Percentiles rank a stretch among this genome's conserved stretches.
Evolutionary conservation across 176 grass and related monocot genomes (phyloP).

Genomic region (Raddia distichophylla): DNA sequence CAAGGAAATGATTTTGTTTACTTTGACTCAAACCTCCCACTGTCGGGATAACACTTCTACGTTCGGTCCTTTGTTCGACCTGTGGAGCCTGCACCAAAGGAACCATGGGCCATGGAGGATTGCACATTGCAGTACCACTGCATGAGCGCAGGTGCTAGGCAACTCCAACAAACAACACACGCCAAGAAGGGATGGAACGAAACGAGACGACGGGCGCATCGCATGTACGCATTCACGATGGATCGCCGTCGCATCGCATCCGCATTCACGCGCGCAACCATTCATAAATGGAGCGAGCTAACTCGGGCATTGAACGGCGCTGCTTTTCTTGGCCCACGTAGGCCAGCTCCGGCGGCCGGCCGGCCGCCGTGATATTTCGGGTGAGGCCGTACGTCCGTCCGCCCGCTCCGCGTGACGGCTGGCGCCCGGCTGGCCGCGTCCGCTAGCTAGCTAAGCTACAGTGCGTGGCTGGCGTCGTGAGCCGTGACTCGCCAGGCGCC

Average conservation of each 20-base stretch:
- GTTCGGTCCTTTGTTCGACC: no score
- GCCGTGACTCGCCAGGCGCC: conserved; percentile 35
- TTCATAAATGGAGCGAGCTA: neutral
- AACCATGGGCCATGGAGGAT: neutral
- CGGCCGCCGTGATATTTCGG: neutral
- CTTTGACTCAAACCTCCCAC: no score
- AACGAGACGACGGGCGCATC: no score
- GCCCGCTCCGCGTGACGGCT: conserved; percentile 12
- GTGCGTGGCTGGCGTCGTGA: conserved; percentile 15
- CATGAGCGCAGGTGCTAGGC: no score
- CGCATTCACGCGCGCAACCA: neutral
- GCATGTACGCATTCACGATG: neutral
- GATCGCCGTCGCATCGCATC: neutral
- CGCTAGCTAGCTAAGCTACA: neutral
- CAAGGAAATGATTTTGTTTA: no score
- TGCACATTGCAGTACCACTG: neutral
- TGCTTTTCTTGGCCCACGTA: neutral
- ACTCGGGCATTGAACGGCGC: neutral
- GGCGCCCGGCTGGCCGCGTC: conserved; percentile 10
- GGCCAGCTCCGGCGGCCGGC: neutral
- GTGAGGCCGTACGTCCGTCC: neutral
- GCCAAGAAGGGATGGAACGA: neutral
- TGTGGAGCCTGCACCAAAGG: neutral
- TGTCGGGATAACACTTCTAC: no score
- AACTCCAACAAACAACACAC: neutral